A percentile compares a stretch with the other conserved stretches of the same genome.
These are phyloP conservation scores for Beta macrorhiza DNA, from an alignment of 179 eudicot species.

Conservation along the genomic window DNA sequence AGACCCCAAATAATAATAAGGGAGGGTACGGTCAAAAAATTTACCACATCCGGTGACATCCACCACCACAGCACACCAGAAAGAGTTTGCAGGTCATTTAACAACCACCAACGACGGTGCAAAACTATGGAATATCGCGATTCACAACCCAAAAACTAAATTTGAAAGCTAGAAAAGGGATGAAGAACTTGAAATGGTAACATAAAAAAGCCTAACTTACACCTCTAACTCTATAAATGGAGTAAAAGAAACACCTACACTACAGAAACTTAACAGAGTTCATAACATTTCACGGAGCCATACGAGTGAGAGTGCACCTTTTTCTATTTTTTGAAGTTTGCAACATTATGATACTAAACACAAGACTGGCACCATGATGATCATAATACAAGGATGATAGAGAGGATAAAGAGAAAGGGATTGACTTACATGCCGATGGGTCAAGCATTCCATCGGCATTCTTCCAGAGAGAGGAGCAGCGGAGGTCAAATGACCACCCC, in stretches of 20 bases:
- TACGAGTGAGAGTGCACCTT: slow-evolving; percentile 15
- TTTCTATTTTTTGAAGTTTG: not conserved
- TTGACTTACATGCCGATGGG: slow-evolving; percentile 30
- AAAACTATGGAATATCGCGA: not conserved
- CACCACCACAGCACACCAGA: not conserved
- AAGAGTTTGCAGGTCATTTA: not conserved
- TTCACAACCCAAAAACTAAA: too few relatives aligned
- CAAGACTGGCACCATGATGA: slow-evolving; percentile 16
- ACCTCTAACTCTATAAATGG: slow-evolving; percentile 4
- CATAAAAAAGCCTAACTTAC: slow-evolving; percentile 5
- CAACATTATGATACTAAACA: slow-evolving; percentile 7
- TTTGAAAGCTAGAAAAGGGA: not conserved
- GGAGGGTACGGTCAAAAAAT: not conserved
- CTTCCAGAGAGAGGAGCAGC: not conserved
- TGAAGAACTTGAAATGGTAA: not conserved
- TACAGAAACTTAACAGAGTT: slow-evolving; percentile 16
- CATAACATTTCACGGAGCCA: slow-evolving; percentile 12
- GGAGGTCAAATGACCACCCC: slow-evolving; percentile 4
- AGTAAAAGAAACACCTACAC: slow-evolving; percentile 1
- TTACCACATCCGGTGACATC: not conserved
- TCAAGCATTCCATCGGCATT: slow-evolving; percentile 23
- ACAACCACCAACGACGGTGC: slow-evolving; percentile 10
- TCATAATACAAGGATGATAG: slow-evolving; percentile 25
- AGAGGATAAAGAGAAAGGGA: slow-evolving; percentile 21
- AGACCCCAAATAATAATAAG: too few relatives aligned